Evolutionary conservation across 345 rosid species (phyloP).

Genomic region (Camelina neglecta): DNA sequence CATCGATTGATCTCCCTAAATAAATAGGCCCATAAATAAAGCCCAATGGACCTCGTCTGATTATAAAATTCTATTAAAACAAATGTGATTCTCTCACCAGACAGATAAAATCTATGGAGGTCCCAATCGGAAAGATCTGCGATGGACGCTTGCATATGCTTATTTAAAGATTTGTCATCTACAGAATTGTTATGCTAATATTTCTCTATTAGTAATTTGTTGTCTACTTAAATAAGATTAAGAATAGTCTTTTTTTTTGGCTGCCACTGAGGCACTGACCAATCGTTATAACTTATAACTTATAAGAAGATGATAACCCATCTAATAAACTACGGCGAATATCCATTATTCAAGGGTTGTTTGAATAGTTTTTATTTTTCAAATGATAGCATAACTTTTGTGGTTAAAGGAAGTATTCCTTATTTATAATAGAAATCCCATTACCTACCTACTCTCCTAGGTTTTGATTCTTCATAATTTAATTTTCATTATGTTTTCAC

Average conservation of each 20-base stretch:
- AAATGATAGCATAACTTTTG: slow-evolving; percentile 23
- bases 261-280: slow-evolving; percentile 23
- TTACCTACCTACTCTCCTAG: slow-evolving; percentile 30
- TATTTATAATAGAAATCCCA: slow-evolving; percentile 1
- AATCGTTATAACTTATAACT: neutral
- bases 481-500: neutral
- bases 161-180: slow-evolving; percentile 18
- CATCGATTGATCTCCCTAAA: neutral
- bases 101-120: slow-evolving; percentile 42
- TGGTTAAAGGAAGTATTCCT: slow-evolving; percentile 8
- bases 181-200: neutral
- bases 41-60: slow-evolving; percentile 17
- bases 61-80: neutral
- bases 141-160: slow-evolving; percentile 31
- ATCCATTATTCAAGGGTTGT: slow-evolving; percentile 11
- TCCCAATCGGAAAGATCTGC: slow-evolving; percentile 44
- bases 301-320: slow-evolving; percentile 5
- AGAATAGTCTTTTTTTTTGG: slow-evolving; percentile 12
- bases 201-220: neutral
- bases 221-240: neutral
- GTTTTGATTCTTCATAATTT: slow-evolving; percentile 18
- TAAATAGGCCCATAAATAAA: neutral
- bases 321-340: slow-evolving; percentile 23
- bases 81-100: slow-evolving; percentile 28
- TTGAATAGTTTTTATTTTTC: neutral